A percentile compares a stretch with the other conserved stretches of the same genome.
These are phyloP conservation scores for Didymella segeticola DNA, from an alignment of 2,329 filamentous ascomycete genomes.

Conservation along the genomic window DNA sequence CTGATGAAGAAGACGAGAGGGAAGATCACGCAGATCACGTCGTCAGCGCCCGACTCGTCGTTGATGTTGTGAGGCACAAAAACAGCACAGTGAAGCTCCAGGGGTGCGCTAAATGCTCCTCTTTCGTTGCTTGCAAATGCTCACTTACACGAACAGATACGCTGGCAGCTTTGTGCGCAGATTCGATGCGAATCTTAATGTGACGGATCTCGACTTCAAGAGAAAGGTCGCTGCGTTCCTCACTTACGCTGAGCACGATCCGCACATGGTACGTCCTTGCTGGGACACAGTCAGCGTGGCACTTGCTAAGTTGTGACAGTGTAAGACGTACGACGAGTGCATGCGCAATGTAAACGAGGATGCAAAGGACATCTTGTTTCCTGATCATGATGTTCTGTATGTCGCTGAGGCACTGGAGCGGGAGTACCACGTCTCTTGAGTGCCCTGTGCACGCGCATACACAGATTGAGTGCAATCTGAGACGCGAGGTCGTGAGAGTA, in stretches of 20 bases:
- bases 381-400: constrained; percentile 28
- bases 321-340: constrained; percentile 27
- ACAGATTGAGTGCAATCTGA: no score
- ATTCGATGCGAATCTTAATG: constrained; percentile 20
- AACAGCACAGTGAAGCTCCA: constrained; percentile 19
- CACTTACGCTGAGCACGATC: constrained; percentile 30
- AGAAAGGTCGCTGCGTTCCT: constrained; percentile 29
- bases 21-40: constrained; percentile 38
- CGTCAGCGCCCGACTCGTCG: constrained; percentile 35
- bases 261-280: constrained; percentile 27
- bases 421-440: constrained; percentile 29
- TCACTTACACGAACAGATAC: constrained; percentile 23
- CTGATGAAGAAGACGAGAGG: constrained; percentile 15
- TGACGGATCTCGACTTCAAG: constrained; percentile 14
- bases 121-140: fast-evolving
- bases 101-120: constrained; percentile 8
- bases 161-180: constrained; percentile 26
- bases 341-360: constrained; percentile 8
- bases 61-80: constrained; percentile 26
- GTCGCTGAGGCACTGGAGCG: constrained; percentile 27
- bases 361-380: background rate
- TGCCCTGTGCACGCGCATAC: no score
- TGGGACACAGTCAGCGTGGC: background rate
- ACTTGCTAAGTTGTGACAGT: constrained; percentile 18
- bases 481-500: no score